Evolutionary conservation across 495 filamentous ascomycete genomes (phyloP).

Genomic region (Clavariopsis aquatica): DNA sequence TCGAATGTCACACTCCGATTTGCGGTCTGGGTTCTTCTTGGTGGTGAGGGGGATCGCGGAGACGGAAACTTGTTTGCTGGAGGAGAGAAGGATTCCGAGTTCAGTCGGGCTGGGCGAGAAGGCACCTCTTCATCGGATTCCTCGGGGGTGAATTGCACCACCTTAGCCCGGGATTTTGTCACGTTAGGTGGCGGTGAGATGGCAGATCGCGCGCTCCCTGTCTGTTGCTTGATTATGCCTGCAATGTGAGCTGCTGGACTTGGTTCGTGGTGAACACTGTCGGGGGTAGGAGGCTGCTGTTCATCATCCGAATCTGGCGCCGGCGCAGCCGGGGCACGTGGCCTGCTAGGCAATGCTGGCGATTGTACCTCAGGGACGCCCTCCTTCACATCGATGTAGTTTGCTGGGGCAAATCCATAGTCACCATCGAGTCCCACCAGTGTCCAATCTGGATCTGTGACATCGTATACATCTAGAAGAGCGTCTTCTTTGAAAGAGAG

Average conservation of each 20-base stretch:
- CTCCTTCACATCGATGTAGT: conserved; percentile 80
- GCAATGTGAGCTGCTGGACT: conserved; percentile 74
- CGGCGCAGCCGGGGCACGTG: conserved; percentile 33
- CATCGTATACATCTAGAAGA: conserved; percentile 80
- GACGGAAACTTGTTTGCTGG: conserved; percentile 56
- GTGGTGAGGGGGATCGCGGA: conserved; percentile 45
- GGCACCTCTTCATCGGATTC: conserved; percentile 59
- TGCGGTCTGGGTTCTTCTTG: conserved; percentile 60
- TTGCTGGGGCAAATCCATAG: conserved; percentile 94
- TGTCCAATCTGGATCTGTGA: conserved; percentile 93
- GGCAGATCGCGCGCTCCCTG: conserved; percentile 46
- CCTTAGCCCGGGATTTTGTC: conserved; percentile 47
- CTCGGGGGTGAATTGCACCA: conserved; percentile 60
- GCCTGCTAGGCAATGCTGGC: conserved; percentile 43
- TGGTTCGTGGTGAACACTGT: conserved; percentile 47
- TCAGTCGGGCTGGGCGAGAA: conserved; percentile 71
- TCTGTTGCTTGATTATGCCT: conserved; percentile 59
- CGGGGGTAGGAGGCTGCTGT: conserved; percentile 40
- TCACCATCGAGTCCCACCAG: conserved; percentile 81
- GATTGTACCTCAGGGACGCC: conserved; percentile 33
- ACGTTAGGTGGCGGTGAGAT: conserved; percentile 47
- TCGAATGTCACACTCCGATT: conserved; percentile 42
- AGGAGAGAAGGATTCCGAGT: conserved; percentile 59
- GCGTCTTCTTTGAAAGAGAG: conserved; percentile 93
- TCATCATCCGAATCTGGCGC: conserved; percentile 36